Percentiles rank a stretch among this genome's conserved stretches.
Conservation (phyloP, 495 filamentous ascomycete species). For the Choiromyces venosus region DNA sequence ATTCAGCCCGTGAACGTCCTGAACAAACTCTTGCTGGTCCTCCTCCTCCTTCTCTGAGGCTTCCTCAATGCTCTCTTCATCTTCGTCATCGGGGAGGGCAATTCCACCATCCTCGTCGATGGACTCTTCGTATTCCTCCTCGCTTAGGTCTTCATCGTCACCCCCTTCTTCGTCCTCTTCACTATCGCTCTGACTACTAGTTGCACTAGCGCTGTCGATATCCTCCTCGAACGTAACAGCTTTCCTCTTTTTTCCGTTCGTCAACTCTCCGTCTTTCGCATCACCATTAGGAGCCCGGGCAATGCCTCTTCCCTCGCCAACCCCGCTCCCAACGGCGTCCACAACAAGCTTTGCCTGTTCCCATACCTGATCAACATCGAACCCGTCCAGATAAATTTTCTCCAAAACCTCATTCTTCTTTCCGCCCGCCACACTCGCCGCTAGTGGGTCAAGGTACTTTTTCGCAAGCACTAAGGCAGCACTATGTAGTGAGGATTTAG, state of each 20-base stretch:
- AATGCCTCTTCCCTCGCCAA: conserved; percentile 41
- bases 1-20: conserved; percentile 67
- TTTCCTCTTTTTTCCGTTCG: conserved; percentile 39
- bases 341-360: conserved; percentile 83
- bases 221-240: conserved; percentile 40
- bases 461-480: conserved; percentile 40
- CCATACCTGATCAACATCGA: conserved; percentile 85
- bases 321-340: conserved; percentile 47
- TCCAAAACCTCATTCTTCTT: conserved; percentile 27
- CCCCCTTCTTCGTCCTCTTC: conserved; percentile 44
- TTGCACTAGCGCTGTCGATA: conserved; percentile 12
- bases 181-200: conserved; percentile 12
- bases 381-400: conserved; percentile 78
- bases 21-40: conserved; percentile 43
- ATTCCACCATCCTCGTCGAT: conserved; percentile 49
- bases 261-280: conserved; percentile 27
- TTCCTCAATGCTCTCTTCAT: conserved; percentile 42
- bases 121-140: conserved; percentile 44
- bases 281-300: conserved; percentile 20
- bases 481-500: conserved; percentile 28
- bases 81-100: conserved; percentile 44
- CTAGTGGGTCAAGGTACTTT: conserved; percentile 40
- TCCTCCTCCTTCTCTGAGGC: conserved; percentile 43
- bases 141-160: conserved; percentile 42
- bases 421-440: conserved; percentile 22